These are phyloP conservation scores for Pseudocercospora fuligena DNA, from an alignment of 2,329 filamentous ascomycete genomes.

Conservation along the genomic window DNA sequence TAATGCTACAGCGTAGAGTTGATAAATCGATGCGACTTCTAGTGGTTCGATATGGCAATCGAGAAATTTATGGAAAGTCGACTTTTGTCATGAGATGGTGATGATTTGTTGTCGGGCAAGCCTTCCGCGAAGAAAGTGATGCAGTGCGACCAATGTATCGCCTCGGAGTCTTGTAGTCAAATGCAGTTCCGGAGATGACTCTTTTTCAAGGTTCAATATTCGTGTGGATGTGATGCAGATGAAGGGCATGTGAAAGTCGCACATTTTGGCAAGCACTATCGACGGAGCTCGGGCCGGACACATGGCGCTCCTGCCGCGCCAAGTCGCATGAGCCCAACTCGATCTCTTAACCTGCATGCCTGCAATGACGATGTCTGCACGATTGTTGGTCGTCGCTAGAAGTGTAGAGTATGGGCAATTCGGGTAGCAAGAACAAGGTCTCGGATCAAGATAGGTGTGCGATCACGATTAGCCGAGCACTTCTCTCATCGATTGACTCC, in stretches of 20 bases:
- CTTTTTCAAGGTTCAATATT: background rate
- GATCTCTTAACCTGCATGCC: background rate
- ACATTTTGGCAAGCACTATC: conserved; percentile 6
- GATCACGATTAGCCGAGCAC: conserved; percentile 8
- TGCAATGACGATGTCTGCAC: background rate
- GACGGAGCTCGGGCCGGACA: conserved; percentile 14
- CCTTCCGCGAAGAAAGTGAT: background rate
- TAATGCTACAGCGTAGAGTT: background rate
- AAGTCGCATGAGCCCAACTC: background rate
- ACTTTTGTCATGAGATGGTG: background rate
- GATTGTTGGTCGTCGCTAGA: background rate
- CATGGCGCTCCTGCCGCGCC: conserved; percentile 13
- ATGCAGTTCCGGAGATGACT: background rate
- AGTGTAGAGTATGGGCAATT: conserved; percentile 64
- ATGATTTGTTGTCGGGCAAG: background rate
- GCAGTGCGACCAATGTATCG: background rate
- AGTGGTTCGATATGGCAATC: background rate
- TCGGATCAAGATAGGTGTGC: conserved; percentile 84
- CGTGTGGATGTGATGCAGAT: background rate
- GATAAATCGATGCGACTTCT: background rate
- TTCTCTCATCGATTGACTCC: conserved; percentile 13
- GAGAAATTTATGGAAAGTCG: background rate
- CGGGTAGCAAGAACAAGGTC: conserved; percentile 66
- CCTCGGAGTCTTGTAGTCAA: background rate
- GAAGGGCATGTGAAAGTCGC: background rate